Conservation (phyloP, 2,329 filamentous ascomycete genomes). For the Aspergillus amoenus region DNA sequence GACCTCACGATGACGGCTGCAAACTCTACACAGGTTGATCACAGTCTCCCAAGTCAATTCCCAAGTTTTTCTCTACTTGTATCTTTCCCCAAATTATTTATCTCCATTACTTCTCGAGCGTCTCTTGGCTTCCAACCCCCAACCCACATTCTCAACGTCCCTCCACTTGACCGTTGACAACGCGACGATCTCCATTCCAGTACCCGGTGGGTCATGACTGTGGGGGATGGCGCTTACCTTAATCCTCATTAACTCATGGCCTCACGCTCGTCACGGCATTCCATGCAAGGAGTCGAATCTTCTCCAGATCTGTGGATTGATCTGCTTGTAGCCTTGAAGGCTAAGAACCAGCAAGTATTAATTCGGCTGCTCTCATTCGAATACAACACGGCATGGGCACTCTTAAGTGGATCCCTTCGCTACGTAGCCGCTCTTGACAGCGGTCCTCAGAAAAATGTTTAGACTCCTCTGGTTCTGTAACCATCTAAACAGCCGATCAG, state of each 20-base stretch:
- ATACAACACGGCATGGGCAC: background rate
- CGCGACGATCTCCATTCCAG: conserved; percentile 16
- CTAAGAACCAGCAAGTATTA: background rate
- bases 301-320: background rate
- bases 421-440: too few relatives aligned
- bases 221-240: conserved; percentile 24
- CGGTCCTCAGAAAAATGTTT: too few relatives aligned
- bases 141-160: background rate
- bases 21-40: background rate
- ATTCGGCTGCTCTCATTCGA: background rate
- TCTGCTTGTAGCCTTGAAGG: background rate
- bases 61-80: background rate
- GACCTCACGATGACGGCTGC: background rate
- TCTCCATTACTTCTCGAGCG: background rate
- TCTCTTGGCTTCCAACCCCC: background rate
- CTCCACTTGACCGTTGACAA: conserved; percentile 2
- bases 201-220: conserved; percentile 18
- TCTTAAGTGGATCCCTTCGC: background rate
- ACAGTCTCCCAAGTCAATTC: background rate
- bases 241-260: conserved; percentile 19
- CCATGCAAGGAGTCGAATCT: conserved; percentile 17
- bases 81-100: background rate
- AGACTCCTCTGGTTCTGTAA: too few relatives aligned
- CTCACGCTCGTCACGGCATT: background rate
- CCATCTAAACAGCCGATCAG: too few relatives aligned